Percentiles rank a stretch among this genome's conserved stretches.
Conservation (phyloP, 306 rosid species). For the Calophaca sinica region DNA sequence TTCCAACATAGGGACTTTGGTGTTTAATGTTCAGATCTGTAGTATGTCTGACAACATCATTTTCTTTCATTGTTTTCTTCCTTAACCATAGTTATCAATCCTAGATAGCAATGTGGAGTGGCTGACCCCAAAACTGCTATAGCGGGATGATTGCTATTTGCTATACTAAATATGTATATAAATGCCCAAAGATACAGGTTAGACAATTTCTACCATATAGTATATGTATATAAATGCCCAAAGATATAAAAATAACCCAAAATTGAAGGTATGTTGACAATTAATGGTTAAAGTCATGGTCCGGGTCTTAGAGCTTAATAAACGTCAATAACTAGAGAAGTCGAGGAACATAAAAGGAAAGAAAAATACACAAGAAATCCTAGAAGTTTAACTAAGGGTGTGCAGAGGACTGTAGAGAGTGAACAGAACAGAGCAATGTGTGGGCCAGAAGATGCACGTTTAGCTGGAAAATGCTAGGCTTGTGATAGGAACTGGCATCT, state of each 20-base stretch:
- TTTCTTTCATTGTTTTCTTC: neutral
- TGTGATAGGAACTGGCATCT: too few relatives aligned
- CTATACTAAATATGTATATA: neutral
- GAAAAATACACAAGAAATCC: neutral
- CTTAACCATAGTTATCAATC: neutral
- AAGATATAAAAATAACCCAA: conserved; percentile 8
- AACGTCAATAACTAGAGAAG: neutral
- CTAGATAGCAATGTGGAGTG: neutral
- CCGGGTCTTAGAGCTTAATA: neutral
- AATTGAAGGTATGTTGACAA: neutral
- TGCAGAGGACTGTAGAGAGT: neutral
- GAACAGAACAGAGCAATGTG: conserved; percentile 8
- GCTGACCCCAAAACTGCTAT: neutral
- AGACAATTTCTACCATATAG: neutral
- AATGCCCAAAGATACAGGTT: neutral
- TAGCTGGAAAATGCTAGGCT: neutral
- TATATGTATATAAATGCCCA: neutral
- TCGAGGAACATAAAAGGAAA: conserved; percentile 9
- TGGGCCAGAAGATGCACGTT: neutral
- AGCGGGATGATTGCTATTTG: neutral
- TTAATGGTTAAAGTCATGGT: neutral
- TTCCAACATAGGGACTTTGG: neutral
- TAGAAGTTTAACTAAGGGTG: neutral
- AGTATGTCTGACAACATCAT: conserved; percentile 7
- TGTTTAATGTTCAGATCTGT: conserved; percentile 33